These are phyloP conservation scores for Metrosideros polymorpha DNA, from an alignment of 441 rosid genomes.

Conservation along the genomic window DNA sequence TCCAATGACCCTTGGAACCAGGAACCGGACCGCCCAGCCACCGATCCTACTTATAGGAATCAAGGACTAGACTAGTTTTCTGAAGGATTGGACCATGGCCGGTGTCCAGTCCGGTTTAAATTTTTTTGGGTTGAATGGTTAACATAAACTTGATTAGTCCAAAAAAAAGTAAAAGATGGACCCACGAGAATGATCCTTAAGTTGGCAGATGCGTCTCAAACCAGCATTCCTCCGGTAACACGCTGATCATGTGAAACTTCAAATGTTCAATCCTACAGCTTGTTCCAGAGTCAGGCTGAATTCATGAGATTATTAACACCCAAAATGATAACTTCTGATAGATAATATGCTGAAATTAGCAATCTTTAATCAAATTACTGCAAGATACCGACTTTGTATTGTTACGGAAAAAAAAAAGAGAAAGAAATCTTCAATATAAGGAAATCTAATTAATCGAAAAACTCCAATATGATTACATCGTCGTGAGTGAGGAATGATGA, in stretches of 20 bases:
- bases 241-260: no score
- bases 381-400: no score
- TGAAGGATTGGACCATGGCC: no score
- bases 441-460: background rate
- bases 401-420: no score
- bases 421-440: background rate
- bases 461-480: background rate
- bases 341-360: background rate
- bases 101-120: no score
- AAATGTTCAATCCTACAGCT: background rate
- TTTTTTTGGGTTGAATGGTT: background rate
- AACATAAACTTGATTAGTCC: background rate
- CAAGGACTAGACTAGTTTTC: no score
- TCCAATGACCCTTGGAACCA: no score
- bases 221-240: background rate
- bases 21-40: no score
- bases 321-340: background rate
- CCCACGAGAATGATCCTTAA: background rate
- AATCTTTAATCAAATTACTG: background rate
- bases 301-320: background rate
- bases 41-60: no score
- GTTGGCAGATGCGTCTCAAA: background rate
- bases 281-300: background rate
- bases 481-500: no score
- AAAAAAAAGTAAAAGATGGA: background rate